Evolutionary conservation across 257 asterid species (phyloP).

Genomic region (Mentha longifolia): DNA sequence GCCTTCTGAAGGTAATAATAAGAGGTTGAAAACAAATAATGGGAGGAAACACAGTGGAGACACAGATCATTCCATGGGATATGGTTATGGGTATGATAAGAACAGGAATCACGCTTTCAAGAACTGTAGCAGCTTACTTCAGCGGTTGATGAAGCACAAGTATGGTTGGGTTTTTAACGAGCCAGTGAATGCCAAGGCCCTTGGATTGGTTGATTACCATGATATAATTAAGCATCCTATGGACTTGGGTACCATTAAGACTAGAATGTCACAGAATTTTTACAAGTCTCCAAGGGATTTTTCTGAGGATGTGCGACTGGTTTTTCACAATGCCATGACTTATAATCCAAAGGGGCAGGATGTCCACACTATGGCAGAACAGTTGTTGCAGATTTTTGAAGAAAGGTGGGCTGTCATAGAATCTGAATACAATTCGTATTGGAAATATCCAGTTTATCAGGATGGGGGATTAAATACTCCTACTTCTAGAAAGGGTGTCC

Average conservation of each 20-base stretch:
- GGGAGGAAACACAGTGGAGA: conserved; percentile 58
- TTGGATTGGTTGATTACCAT: conserved; percentile 79
- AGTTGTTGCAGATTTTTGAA: conserved; percentile 66
- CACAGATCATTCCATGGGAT: conserved; percentile 45
- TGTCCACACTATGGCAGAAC: conserved; percentile 85
- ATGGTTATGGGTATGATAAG: conserved; percentile 57
- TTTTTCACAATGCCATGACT: conserved; percentile 87
- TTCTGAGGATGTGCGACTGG: conserved; percentile 90
- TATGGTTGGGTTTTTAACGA: conserved; percentile 86
- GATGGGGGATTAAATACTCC: conserved; percentile 69
- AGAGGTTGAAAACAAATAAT: conserved; percentile 65
- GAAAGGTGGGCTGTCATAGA: conserved; percentile 83
- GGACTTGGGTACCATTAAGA: conserved; percentile 92
- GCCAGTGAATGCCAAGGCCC: conserved; percentile 73
- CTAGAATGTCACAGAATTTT: conserved; percentile 60
- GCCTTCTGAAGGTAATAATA: conserved; percentile 80
- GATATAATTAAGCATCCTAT: conserved; percentile 78
- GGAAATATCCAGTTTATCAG: conserved; percentile 65
- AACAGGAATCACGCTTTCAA: conserved; percentile 54
- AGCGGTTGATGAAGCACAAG: conserved; percentile 88
- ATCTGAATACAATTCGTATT: conserved; percentile 57
- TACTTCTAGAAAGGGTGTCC: conserved; percentile 53
- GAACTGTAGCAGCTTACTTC: conserved; percentile 75
- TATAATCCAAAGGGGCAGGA: conserved; percentile 94
- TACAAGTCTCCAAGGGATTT: conserved; percentile 79